Evolutionary conservation across 1,284 basidiomycete species (phyloP), one percentile per base, ranked within the genome.

Genomic region (Stygiomarasmius scandens): DNA sequence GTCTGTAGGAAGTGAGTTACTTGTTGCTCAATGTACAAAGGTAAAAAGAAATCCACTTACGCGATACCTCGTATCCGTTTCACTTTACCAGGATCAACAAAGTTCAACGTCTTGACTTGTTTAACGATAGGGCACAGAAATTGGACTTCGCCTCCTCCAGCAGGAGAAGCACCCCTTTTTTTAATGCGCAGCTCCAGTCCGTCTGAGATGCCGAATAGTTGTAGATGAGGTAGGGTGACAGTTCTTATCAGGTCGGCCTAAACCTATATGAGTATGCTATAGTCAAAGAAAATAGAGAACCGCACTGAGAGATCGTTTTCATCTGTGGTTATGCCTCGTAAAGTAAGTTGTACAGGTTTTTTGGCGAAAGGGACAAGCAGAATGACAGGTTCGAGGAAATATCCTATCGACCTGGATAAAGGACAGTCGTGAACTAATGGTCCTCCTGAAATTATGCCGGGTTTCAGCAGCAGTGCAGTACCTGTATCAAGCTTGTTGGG

Each of bases 41-140:
- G n/a, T n/a, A n/a, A n/a, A 44, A 25, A 27, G 44, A 56, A 29
- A 20, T 45, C 22, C 47, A 83, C 93, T 66, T 69, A 96, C 87
- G 97, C 92, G 47, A 99, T 92, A 20, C 97, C 97, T 57, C 97
- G 85, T 73, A 99, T 98, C 66, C 95, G 87, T 70, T 92, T 93
- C 62, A 99, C 89, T 69, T 91, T 91, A 1, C 97, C 97, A 5
- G 88, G 81, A 24, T 96, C 92, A 1, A 93, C 83, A 65, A 99
- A 98, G 66, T 98, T 92, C 56, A 99, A 69, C 0, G 93, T 95
- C 67, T 95, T 96, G 48, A 95, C 84, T 63, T 92, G 87, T 65
- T 95, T 93, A 8, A 98, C 86, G 11, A 94, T 77, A 0, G 97
- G 96, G 64, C 95, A 98, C n/a, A 93, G 74, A 69, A 99, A 96